phyloP scores from a whole-genome alignment of 2,329 filamentous ascomycete species.

The Xylariaceae sp. region DNA sequence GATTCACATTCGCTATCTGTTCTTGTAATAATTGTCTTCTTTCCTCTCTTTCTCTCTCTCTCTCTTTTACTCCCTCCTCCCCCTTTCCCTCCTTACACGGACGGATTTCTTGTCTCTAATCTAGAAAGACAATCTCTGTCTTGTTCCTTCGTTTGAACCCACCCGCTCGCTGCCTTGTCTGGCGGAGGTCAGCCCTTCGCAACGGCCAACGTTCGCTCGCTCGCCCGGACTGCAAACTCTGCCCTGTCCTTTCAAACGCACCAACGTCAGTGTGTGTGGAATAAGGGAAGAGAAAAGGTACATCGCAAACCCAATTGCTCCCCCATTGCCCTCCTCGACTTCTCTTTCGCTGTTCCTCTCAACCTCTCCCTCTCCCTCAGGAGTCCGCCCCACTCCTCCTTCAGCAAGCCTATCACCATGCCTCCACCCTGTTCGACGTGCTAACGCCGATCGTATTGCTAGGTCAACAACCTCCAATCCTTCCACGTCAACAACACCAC shows the following conservation, averaged over 20 bases:
- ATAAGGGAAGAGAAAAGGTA: too few species aligned
- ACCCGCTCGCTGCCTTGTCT: constrained; percentile 7
- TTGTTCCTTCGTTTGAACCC: constrained; percentile 24
- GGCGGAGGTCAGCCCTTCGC: too few species aligned
- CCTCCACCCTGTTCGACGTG: constrained; percentile 5
- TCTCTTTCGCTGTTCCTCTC: too few species aligned
- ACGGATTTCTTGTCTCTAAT: constrained; percentile 13
- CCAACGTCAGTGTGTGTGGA: too few species aligned
- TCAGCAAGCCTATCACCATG: neutral
- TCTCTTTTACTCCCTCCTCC: constrained; percentile 16
- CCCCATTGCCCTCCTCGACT: too few species aligned
- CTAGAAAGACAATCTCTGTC: constrained; percentile 19
- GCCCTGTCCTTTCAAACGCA: too few species aligned
- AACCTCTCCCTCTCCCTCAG: too few species aligned
- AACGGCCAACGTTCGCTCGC: neutral
- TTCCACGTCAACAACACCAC: constrained; percentile 7
- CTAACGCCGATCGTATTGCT: constrained; percentile 12
- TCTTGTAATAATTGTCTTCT: constrained; percentile 19
- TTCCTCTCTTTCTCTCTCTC: constrained; percentile 9
- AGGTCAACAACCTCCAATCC: constrained; percentile 10
- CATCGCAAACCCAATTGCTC: too few species aligned
- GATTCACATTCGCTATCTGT: constrained; percentile 27
- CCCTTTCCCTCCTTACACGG: constrained; percentile 12
- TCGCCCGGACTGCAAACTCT: neutral
- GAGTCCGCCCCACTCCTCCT: neutral